Base-by-base conservation (phyloP, 2,329 filamentous ascomycete genomes). In the Didymella lethalis region DNA sequence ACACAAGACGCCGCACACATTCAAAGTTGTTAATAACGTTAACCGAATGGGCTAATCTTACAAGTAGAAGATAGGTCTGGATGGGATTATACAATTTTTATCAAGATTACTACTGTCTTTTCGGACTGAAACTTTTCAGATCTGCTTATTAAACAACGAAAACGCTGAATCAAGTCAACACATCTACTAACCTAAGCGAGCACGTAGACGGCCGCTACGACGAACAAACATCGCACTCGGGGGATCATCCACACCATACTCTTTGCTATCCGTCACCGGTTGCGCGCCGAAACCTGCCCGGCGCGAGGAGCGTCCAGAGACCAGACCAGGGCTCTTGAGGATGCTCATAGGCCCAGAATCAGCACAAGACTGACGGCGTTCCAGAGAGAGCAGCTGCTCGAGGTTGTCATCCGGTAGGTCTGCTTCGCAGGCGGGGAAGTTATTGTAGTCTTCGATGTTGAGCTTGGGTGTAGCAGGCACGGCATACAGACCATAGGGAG, bases 281-380 rank as follows among this genome's bases (percentile, higher is more conserved):
- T 69, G 64, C n/a, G 18, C 28, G 2, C 54, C 40, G 32, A 69
- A 70, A 0, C 43, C 56, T 10, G 66, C 68, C 4, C 55, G 54
- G 31, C 47, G 50, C 18, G 44, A 29, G 25, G 55, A 47, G 3
- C 34, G 32, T 12, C 49, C 40, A 25, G 14, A 40, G 12, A 29
- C 26, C n/a, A 29, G 28, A 8, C 18, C 40, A 26, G 40, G 49
- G 45, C 32, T 44, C 34, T 56, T 63, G n/a, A 61, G 29, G 8
- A 56, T 51, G 4, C 52, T 40, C 8, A 23, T 49, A 5, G 49
- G 32, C 12, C 38, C 32, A 8, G 46, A 23, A 5, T 53, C 40
- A 23, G 45, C 32, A 16, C 10, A 48, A 2, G 56, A 54, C 18
- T 59, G 41, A 2, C 54, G 58, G 3, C 54, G 54, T 7, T 48